phyloP scores from a whole-genome alignment of 768 basidiomycete genomes.

The Lactarius hatsudake region DNA sequence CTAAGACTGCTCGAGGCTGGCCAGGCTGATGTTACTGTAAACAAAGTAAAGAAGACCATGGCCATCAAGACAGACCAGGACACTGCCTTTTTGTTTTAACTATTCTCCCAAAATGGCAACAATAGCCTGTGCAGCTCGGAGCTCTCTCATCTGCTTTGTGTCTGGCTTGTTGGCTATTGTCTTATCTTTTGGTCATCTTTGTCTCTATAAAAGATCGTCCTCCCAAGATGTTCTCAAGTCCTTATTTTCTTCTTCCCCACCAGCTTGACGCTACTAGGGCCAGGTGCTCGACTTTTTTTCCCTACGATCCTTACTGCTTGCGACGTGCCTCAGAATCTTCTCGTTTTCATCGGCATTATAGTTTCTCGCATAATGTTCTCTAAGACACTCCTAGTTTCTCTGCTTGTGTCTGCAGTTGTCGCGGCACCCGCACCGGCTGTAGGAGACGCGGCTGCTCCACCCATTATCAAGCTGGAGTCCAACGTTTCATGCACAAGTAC shows the following conservation, averaged over 20 bases:
- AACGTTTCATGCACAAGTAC: conserved; percentile 16
- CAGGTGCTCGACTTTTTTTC: conserved; percentile 18
- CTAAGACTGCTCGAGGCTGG: background rate
- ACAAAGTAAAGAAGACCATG: background rate
- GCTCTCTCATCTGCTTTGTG: background rate
- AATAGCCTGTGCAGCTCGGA: background rate
- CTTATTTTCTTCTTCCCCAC: background rate
- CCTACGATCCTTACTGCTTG: background rate
- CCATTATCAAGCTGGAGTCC: conserved; percentile 2
- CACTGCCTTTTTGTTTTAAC: background rate
- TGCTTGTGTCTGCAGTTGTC: conserved; percentile 11
- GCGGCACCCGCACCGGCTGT: conserved; percentile 22
- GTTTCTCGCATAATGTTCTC: conserved; percentile 13
- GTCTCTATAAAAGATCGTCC: conserved; percentile 4
- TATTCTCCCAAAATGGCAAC: background rate
- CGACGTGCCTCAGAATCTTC: background rate
- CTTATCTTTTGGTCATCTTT: background rate
- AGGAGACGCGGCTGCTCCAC: background rate
- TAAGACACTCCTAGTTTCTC: conserved; percentile 6
- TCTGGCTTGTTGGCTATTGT: conserved; percentile 4
- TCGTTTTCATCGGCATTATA: background rate
- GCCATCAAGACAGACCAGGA: background rate
- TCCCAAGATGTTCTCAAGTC: background rate
- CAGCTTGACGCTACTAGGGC: conserved; percentile 24
- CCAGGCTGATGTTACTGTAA: background rate